These are phyloP conservation scores for Closterium sp. DNA, from an alignment of 139 green algal genomes.

Conservation along the genomic window DNA sequence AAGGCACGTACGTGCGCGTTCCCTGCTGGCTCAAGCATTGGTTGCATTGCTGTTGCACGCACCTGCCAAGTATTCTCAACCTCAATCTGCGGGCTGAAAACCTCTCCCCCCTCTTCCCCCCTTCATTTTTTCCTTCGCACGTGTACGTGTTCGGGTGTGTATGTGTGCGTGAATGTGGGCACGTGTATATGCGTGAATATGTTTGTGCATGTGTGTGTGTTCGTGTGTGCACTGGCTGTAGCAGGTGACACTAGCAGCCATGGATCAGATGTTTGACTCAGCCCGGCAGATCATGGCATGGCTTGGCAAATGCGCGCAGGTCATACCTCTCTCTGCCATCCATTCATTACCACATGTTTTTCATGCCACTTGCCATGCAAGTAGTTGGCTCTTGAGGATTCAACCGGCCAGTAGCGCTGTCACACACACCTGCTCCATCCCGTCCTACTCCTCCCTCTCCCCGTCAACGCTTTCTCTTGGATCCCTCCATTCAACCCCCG, in stretches of 20 bases:
- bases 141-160: neutral
- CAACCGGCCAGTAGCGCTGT: neutral
- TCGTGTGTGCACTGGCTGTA: neutral
- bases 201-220: neutral
- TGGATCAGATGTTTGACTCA: constrained; percentile 80
- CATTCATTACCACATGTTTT: neutral
- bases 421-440: neutral
- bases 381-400: neutral
- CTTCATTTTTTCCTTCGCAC: no score
- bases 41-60: neutral
- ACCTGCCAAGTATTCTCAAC: no score
- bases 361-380: neutral
- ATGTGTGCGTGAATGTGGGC: neutral
- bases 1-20: neutral
- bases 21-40: neutral
- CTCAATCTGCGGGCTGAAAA: no score
- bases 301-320: constrained; percentile 73
- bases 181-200: neutral
- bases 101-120: no score
- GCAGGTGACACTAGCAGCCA: constrained; percentile 68
- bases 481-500: neutral
- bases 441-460: neutral
- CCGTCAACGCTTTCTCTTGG: neutral
- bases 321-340: neutral
- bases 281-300: constrained; percentile 85